A percentile compares a stretch with the other conserved stretches of the same genome.
phyloP scores from a whole-genome alignment of 805 yeast genomes.

The Candida namnaoensis region DNA sequence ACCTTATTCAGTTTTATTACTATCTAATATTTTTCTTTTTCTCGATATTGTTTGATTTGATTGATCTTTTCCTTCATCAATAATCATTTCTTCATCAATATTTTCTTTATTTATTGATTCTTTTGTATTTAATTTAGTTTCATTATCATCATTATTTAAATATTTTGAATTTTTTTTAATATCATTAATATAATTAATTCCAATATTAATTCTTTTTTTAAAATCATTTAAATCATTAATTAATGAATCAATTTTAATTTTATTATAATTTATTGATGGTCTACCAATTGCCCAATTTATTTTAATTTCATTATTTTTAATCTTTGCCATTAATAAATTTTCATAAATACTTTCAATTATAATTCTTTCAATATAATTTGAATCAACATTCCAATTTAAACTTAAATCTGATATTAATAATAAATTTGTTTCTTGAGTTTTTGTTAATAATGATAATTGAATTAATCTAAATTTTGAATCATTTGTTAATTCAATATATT shows the following conservation, averaged over 20 bases:
- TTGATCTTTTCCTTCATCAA: neutral
- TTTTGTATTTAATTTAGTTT: too few relatives aligned
- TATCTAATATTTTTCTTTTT: neutral
- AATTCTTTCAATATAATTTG: neutral
- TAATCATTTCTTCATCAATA: neutral
- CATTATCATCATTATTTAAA: too few relatives aligned
- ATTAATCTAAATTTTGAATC: neutral
- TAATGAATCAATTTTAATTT: too few relatives aligned
- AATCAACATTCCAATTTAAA: too few relatives aligned
- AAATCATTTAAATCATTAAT: neutral
- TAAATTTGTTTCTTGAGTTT: too few relatives aligned
- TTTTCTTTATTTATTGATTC: too few relatives aligned
- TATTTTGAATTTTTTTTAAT: neutral
- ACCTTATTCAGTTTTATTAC: too few relatives aligned
- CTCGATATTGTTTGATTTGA: neutral
- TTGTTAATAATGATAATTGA: neutral
- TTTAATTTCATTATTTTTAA: too few relatives aligned
- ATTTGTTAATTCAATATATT: too few relatives aligned
- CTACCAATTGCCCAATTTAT: neutral
- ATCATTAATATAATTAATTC: neutral
- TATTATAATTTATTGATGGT: neutral
- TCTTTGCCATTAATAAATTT: neutral
- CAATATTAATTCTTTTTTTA: neutral
- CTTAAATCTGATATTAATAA: neutral
- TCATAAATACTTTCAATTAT: neutral